Conservation (phyloP, 2,329 filamentous ascomycete genomes). For the Fusarium sp. region DNA sequence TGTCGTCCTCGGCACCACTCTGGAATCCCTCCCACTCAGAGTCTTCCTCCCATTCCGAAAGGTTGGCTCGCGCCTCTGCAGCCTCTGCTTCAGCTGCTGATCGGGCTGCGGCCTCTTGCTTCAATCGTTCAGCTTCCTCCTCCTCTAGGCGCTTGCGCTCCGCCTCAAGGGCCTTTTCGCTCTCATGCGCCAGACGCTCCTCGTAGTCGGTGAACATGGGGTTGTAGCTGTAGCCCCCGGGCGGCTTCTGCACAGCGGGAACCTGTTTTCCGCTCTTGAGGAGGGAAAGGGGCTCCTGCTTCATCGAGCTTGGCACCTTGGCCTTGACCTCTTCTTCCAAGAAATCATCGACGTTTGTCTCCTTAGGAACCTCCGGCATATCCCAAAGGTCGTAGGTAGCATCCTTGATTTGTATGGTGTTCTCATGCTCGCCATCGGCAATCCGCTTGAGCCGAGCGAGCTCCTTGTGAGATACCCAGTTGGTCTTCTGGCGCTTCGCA, state of each 20-base stretch:
- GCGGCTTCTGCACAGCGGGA: conserved; percentile 79
- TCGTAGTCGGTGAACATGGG: conserved; percentile 88
- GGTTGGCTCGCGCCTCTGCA: conserved; percentile 69
- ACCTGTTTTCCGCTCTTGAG: conserved; percentile 81
- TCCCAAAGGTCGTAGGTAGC: conserved; percentile 83
- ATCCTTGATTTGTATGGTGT: conserved; percentile 63
- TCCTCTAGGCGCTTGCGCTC: conserved; percentile 77
- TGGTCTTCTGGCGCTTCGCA: conserved; percentile 76
- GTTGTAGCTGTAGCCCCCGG: conserved; percentile 90
- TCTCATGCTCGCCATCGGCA: conserved; percentile 74
- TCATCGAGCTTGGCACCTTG: conserved; percentile 77
- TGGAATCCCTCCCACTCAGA: conserved; percentile 91
- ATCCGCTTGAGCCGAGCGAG: conserved; percentile 78
- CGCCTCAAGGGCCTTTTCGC: conserved; percentile 77
- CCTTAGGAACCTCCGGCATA: conserved; percentile 51
- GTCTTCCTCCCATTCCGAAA: conserved; percentile 82
- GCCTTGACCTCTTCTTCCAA: conserved; percentile 70
- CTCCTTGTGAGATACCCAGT: conserved; percentile 86
- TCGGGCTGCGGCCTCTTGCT: conserved; percentile 69
- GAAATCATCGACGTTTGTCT: conserved; percentile 60
- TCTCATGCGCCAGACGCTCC: conserved; percentile 74
- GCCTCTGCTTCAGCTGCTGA: conserved; percentile 79
- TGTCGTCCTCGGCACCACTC: conserved; percentile 76
- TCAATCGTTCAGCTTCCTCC: conserved; percentile 71
- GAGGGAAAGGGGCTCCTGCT: conserved; percentile 79